Evolutionary conservation across 371 early-diverging fungal species (phyloP).

Genomic region (Mucor sp.): DNA sequence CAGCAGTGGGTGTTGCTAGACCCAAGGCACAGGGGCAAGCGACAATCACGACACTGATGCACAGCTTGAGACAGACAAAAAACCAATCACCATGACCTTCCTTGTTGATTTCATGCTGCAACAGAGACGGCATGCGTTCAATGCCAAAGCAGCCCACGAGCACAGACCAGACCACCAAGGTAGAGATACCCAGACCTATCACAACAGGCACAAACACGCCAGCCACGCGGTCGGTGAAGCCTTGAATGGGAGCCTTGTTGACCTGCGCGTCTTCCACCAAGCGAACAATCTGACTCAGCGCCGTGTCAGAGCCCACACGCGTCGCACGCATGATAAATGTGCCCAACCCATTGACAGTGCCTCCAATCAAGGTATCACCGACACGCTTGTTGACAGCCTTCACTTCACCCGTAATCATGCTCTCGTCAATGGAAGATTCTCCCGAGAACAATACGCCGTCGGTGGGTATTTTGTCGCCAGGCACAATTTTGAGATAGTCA

Average conservation of each 20-base stretch:
- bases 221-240: constrained; percentile 80
- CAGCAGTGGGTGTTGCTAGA: constrained; percentile 95
- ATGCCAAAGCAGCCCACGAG: constrained; percentile 51
- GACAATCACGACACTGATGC: constrained; percentile 94
- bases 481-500: constrained; percentile 85
- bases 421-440: constrained; percentile 89
- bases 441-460: constrained; percentile 91
- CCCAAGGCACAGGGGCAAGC: constrained; percentile 99
- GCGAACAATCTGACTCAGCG: constrained; percentile 84
- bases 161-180: constrained; percentile 82
- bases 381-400: constrained; percentile 80
- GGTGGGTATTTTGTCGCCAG: constrained; percentile 92
- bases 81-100: constrained; percentile 67
- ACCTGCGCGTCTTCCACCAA: constrained; percentile 89
- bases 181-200: constrained; percentile 64
- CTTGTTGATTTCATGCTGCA: constrained; percentile 51
- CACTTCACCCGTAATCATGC: constrained; percentile 98
- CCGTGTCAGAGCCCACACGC: constrained; percentile 81
- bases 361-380: constrained; percentile 81
- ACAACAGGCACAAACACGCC: constrained; percentile 92
- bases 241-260: constrained; percentile 86
- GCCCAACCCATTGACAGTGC: constrained; percentile 89
- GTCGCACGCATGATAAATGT: constrained; percentile 74
- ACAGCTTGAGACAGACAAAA: constrained; percentile 83
- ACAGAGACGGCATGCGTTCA: constrained; percentile 53